Percentiles rank a stretch among this genome's conserved stretches.
phyloP scores from a whole-genome alignment of 1,139 yeast genomes.

The Lizanozyma gosingica region DNA sequence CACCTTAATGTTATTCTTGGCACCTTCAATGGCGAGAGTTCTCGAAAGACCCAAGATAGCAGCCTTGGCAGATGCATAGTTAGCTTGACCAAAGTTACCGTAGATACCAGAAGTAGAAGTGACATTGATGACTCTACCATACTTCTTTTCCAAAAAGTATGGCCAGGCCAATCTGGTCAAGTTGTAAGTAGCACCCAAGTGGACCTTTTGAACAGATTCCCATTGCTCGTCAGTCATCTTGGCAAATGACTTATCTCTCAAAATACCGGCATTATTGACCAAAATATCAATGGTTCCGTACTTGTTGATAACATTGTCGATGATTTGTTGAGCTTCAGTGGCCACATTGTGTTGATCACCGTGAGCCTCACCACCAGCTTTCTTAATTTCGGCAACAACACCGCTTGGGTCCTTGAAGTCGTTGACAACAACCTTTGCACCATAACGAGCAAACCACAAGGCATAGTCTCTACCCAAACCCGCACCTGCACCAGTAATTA shows the following conservation, averaged over 20 bases:
- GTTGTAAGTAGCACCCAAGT: conserved; percentile 72
- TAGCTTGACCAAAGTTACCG: conserved; percentile 96
- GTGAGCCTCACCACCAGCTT: conserved; percentile 75
- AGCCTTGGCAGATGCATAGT: conserved; percentile 89
- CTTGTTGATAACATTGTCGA: conserved; percentile 65
- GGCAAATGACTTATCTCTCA: conserved; percentile 81
- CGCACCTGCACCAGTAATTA: conserved; percentile 93
- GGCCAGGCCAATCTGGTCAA: conserved; percentile 94
- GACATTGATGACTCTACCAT: conserved; percentile 80
- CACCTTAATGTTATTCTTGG: conserved; percentile 63
- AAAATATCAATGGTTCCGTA: conserved; percentile 84
- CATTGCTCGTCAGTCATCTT: conserved; percentile 83
- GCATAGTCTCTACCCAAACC: conserved; percentile 95
- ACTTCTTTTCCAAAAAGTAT: conserved; percentile 63
- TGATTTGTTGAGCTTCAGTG: conserved; percentile 64
- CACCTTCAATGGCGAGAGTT: conserved; percentile 88
- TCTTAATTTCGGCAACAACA: conserved; percentile 71
- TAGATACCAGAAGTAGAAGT: conserved; percentile 95
- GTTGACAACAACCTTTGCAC: conserved; percentile 93
- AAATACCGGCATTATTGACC: conserved; percentile 89
- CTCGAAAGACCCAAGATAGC: conserved; percentile 81
- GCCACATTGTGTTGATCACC: conserved; percentile 80
- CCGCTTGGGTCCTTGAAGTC: conserved; percentile 72
- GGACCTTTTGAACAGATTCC: conserved; percentile 75
- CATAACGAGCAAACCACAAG: conserved; percentile 72